Conservation (phyloP, 352 stramenopile species). For the Aphanomyces euteiches region DNA sequence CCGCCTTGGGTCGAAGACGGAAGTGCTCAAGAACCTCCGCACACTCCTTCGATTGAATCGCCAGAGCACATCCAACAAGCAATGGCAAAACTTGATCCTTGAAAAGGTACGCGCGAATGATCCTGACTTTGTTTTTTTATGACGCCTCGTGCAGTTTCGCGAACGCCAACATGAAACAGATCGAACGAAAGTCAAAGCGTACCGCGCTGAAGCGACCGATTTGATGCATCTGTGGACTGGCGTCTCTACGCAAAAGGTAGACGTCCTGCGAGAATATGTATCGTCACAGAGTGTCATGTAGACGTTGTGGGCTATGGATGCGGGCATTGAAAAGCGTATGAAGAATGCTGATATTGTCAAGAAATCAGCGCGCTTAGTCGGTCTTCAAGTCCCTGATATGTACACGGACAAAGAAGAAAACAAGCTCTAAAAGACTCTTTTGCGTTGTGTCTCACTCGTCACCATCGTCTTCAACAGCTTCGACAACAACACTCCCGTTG, state of each 20-base stretch:
- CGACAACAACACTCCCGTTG: conserved; percentile 53
- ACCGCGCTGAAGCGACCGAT: conserved; percentile 66
- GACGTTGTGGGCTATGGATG: conserved; percentile 70
- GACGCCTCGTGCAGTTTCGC: conserved; percentile 49
- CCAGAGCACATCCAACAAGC: conserved; percentile 49
- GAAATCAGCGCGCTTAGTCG: conserved; percentile 67
- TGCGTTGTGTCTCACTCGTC: conserved; percentile 32
- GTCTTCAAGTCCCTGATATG: conserved; percentile 69
- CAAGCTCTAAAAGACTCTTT: conserved; percentile 23
- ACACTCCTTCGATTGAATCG: conserved; percentile 63
- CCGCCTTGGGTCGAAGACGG: conserved; percentile 76
- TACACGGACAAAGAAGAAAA: conserved; percentile 59
- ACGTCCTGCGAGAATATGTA: neutral
- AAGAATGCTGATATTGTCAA: conserved; percentile 68
- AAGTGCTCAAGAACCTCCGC: conserved; percentile 75
- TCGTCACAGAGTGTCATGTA: conserved; percentile 29
- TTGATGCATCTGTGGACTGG: conserved; percentile 63
- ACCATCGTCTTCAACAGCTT: conserved; percentile 55
- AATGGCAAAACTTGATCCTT: conserved; percentile 70
- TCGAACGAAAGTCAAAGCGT: conserved; percentile 62
- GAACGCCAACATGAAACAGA: conserved; percentile 67
- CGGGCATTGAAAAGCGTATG: conserved; percentile 63
- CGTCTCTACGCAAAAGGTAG: conserved; percentile 70
- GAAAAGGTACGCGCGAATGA: conserved; percentile 42
- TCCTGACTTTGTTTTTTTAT: conserved; percentile 4